phyloP scores from a whole-genome alignment of 2,329 filamentous ascomycete species.

The Fusarium liriodendri region DNA sequence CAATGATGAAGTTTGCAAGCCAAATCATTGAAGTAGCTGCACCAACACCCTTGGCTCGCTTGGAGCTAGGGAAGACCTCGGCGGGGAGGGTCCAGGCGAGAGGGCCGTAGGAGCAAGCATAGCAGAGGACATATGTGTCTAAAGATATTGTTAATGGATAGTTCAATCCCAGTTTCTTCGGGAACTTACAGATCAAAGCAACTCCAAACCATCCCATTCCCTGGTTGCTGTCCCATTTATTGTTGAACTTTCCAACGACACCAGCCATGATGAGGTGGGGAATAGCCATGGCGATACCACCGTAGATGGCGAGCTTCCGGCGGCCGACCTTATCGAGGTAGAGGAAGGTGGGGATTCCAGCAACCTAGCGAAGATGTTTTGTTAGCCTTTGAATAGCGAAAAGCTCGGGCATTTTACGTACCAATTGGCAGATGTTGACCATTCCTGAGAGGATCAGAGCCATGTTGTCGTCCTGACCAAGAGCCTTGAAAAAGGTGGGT shows the following conservation, averaged over 20 bases:
- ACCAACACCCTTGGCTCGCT: conserved; percentile 51
- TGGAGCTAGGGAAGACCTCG: conserved; percentile 51
- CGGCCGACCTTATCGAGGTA: conserved; percentile 48
- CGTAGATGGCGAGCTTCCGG: conserved; percentile 35
- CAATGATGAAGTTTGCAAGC: conserved; percentile 53
- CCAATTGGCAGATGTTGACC: not conserved
- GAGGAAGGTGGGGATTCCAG: conserved; percentile 42
- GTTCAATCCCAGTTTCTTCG: too few species aligned
- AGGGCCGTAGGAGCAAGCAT: conserved; percentile 47
- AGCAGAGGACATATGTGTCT: conserved; percentile 42
- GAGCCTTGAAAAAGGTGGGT: not conserved
- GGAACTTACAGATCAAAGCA: conserved; percentile 26
- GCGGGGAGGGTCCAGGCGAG: conserved; percentile 51
- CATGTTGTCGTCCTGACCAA: not conserved
- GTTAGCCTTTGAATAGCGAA: too few species aligned
- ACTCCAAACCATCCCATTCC: conserved; percentile 34
- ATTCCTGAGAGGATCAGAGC: not conserved
- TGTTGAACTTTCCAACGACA: conserved; percentile 22
- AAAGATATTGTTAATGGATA: not conserved
- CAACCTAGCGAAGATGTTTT: conserved; percentile 1
- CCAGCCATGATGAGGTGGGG: conserved; percentile 33
- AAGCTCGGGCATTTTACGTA: not conserved
- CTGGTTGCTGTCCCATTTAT: conserved; percentile 23
- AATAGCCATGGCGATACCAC: conserved; percentile 34
- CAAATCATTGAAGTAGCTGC: conserved; percentile 49